phyloP scores from a whole-genome alignment of 2,329 filamentous ascomycete species.

The Nemania sp. region DNA sequence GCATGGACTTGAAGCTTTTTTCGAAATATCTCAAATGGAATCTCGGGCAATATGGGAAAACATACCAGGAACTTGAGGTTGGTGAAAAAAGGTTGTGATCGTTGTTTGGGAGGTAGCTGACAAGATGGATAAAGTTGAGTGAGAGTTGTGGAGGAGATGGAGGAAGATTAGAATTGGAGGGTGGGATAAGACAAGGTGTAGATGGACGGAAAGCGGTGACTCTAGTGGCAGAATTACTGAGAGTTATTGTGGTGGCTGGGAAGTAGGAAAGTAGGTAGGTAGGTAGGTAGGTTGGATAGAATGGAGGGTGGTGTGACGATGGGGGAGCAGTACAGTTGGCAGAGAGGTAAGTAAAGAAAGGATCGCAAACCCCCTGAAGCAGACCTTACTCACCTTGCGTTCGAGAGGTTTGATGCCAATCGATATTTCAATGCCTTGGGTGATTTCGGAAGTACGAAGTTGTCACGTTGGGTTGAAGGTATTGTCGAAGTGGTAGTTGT shows the following conservation, averaged over 20 bases:
- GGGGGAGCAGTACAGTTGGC: neutral
- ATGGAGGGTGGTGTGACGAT: neutral
- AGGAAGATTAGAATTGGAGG: conserved; percentile 2
- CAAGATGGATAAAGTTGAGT: conserved; percentile 1
- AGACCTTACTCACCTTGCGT: conserved; percentile 16
- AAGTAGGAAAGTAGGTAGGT: neutral
- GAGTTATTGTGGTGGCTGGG: neutral
- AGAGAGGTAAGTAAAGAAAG: neutral
- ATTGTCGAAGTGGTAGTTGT: neutral
- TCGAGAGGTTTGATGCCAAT: neutral
- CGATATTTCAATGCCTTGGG: neutral
- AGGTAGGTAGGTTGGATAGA: neutral
- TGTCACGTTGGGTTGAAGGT: neutral
- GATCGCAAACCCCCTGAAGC: neutral
- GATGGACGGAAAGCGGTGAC: conserved; percentile 9
- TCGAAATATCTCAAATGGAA: neutral
- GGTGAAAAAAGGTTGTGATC: neutral
- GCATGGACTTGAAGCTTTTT: neutral
- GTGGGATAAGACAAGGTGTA: neutral
- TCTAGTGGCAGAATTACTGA: neutral
- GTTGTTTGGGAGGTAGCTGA: neutral
- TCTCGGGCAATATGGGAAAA: neutral
- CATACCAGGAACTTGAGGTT: conserved; percentile 2
- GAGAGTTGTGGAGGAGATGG: conserved; percentile 20
- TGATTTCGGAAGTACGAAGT: neutral